These are phyloP conservation scores for Termitomyces sp. DNA, from an alignment of 768 basidiomycete species.

Conservation along the genomic window DNA sequence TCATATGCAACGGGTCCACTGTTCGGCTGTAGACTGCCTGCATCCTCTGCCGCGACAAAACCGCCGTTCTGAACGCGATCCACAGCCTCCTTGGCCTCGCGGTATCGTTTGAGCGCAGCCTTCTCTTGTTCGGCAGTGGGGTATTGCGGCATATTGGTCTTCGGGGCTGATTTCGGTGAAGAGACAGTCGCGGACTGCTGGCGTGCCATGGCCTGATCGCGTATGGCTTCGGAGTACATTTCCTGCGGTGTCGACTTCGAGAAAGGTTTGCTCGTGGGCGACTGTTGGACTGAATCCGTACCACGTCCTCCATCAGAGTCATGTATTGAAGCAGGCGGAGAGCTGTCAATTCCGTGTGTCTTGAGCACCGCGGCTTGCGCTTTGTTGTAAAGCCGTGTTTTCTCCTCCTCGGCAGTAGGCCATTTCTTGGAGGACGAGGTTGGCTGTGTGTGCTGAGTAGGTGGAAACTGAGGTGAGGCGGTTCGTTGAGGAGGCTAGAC, in stretches of 20 bases:
- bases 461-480: constrained; percentile 12
- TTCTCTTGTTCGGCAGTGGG: constrained; percentile 72
- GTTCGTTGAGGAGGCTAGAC: constrained; percentile 19
- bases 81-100: constrained; percentile 69
- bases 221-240: constrained; percentile 25
- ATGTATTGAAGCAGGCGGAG: constrained; percentile 20
- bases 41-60: constrained; percentile 16
- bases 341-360: constrained; percentile 39
- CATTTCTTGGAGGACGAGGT: constrained; percentile 29
- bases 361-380: constrained; percentile 59
- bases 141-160: constrained; percentile 37
- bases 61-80: constrained; percentile 45
- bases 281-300: constrained; percentile 7
- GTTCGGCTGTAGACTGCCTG: constrained; percentile 12
- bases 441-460: constrained; percentile 13
- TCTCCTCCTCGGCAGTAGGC: constrained; percentile 75
- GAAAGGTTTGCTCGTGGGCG: constrained; percentile 12
- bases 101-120: constrained; percentile 59
- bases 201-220: constrained; percentile 16
- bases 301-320: constrained; percentile 14
- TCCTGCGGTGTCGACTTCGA: constrained; percentile 9
- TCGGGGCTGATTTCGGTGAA: constrained; percentile 12
- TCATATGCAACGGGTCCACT: constrained; percentile 56
- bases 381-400: constrained; percentile 59
- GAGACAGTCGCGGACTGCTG: constrained; percentile 6